Conservation (phyloP, 2,329 filamentous ascomycete species). For the Cryphonectria carpinicola region DNA sequence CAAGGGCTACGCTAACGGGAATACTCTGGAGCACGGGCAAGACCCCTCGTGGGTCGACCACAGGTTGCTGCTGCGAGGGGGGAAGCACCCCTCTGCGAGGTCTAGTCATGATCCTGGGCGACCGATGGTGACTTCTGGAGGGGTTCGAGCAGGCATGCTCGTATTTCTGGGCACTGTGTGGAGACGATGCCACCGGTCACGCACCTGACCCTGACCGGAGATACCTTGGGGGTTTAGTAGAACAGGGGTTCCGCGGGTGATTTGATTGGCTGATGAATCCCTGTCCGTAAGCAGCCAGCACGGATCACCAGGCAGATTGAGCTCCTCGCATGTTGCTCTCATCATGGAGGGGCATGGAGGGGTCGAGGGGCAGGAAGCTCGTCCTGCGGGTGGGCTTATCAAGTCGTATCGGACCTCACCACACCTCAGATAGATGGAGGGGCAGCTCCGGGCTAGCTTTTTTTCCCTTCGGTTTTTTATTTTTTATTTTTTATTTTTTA, state of each 20-base stretch:
- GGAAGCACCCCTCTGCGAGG: neutral
- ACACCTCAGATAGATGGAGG: conserved; percentile 23
- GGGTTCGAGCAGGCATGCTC: conserved; percentile 8
- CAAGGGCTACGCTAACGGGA: conserved; percentile 22
- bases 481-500: no score
- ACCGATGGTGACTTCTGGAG: conserved; percentile 15
- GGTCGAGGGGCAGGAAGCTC: conserved; percentile 21
- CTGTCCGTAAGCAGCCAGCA: conserved; percentile 12
- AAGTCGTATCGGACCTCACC: conserved; percentile 14
- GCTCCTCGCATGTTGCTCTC: conserved; percentile 15
- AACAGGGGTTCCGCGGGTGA: conserved; percentile 10
- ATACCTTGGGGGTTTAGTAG: neutral
- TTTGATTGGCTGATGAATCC: neutral
- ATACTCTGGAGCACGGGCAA: conserved; percentile 8
- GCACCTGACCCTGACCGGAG: conserved; percentile 16
- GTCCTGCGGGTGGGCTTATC: conserved; percentile 17
- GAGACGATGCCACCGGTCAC: neutral
- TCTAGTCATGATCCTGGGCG: conserved; percentile 23
- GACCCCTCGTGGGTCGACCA: conserved; percentile 7
- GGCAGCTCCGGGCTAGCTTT: conserved; percentile 15
- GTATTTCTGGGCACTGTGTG: conserved; percentile 24
- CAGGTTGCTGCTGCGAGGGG: neutral
- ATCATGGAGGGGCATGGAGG: conserved; percentile 29
- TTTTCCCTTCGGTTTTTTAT: no score
- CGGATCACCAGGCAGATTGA: conserved; percentile 14